Evolutionary conservation across 2,329 filamentous ascomycete genomes (phyloP), one percentile per base, ranked within the genome.

Genomic region (Phialophora tarda): DNA sequence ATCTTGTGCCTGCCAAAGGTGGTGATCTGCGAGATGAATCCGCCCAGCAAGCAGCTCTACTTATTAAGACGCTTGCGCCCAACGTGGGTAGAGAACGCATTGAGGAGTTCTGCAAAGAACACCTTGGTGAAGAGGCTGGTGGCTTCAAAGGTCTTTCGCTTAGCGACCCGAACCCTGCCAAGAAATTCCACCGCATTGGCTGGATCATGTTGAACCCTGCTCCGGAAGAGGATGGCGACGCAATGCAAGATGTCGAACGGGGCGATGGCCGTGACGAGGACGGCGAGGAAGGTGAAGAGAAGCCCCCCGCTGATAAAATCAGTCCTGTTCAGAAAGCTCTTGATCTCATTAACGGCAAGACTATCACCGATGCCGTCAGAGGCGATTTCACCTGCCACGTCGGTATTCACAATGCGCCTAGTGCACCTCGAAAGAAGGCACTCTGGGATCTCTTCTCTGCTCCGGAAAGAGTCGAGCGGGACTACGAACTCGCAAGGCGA

Each of bases 371-470:
- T 75, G 90, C 96, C 71, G 89, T 91, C 56, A 90, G 94, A 59
- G 95, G 95, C 48, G 95, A 99, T 77, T 99, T 99, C 77, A 94
- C 94, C 32, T 97, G 95, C 76, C 95, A 99, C 75, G 95, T 98
- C 58, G 95, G 95, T 66, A 91, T 99, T 24, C 95, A 99, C 78
- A 93, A 93, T 68, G 93, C 95, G 3, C 93, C 94, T 2, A 85
- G 86, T 44, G 89, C 92, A 64, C 91, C 93, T 1, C 86, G 94
- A 63, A 97, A 97, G 83, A 98, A 98, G 82, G 94, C 94, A 0
- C 81, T 98, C 2, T 98, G 94, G 94, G 94, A 98, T 78, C 83
- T 98, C 8, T 98, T 98, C 76, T 98, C 94, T 2, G 89, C 93
- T 0, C 93, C 95, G 0, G 94, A 99, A 77, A 89, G 96, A 60